A percentile compares a stretch with the other conserved stretches of the same genome.
Conservation (phyloP, 305 asterid genomes). For the Rubia occidens region DNA sequence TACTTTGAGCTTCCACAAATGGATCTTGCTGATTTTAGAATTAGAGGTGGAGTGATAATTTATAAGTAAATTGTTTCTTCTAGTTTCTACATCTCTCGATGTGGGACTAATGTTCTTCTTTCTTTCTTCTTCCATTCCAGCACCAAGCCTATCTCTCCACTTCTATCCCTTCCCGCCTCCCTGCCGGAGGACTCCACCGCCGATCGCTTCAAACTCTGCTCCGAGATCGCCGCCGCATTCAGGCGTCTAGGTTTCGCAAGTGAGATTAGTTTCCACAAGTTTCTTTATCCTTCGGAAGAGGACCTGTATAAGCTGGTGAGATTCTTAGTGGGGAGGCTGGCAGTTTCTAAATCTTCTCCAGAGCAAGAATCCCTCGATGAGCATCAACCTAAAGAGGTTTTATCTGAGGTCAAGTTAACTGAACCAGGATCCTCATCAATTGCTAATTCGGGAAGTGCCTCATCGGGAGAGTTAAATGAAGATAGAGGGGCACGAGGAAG, state of each 20-base stretch:
- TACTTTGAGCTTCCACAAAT: too few species aligned
- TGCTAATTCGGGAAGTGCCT: background rate
- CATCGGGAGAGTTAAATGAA: background rate
- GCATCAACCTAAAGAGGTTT: conserved; percentile 18
- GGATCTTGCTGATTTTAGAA: too few species aligned
- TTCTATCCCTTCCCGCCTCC: too few species aligned
- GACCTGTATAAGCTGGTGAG: conserved; percentile 53
- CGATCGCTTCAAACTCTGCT: conserved; percentile 39
- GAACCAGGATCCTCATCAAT: conserved; percentile 5
- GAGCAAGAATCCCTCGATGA: conserved; percentile 18
- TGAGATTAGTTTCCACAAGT: conserved; percentile 55
- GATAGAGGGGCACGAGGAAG: background rate
- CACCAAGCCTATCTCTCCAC: too few species aligned
- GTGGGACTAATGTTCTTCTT: too few species aligned
- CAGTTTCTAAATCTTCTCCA: conserved; percentile 30
- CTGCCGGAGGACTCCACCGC: conserved; percentile 46
- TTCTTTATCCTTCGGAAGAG: conserved; percentile 66
- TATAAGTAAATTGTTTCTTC: too few species aligned
- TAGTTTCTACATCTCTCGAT: too few species aligned
- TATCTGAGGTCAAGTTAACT: background rate
- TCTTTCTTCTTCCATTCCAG: too few species aligned
- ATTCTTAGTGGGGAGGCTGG: conserved; percentile 45
- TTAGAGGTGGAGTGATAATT: too few species aligned
- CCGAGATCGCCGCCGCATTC: conserved; percentile 46
- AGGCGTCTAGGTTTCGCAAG: conserved; percentile 40